phyloP scores from a whole-genome alignment of 2,329 filamentous ascomycete genomes.

The Colletotrichum sansevieriae region DNA sequence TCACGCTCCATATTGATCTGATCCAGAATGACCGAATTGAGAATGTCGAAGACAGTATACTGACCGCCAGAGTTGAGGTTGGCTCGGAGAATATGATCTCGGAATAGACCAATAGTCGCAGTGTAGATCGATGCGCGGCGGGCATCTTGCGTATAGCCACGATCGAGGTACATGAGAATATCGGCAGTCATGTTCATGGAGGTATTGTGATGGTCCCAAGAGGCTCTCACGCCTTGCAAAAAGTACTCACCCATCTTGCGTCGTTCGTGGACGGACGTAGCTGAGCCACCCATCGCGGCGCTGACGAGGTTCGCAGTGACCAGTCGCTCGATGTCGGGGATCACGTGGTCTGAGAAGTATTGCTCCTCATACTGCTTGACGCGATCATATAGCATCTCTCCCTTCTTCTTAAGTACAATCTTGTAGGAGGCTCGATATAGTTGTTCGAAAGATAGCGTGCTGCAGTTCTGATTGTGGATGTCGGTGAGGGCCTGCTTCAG shows the following conservation, averaged over 20 bases:
- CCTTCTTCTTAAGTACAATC: slow-evolving; percentile 90
- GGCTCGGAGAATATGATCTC: slow-evolving; percentile 83
- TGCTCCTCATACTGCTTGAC: slow-evolving; percentile 85
- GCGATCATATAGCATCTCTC: slow-evolving; percentile 81
- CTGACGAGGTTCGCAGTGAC: slow-evolving; percentile 73
- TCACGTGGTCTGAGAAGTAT: slow-evolving; percentile 83
- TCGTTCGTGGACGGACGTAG: slow-evolving; percentile 81
- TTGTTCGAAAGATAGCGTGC: slow-evolving; percentile 91
- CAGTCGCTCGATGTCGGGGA: slow-evolving; percentile 76
- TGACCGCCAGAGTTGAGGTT: slow-evolving; percentile 60
- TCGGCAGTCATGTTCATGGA: slow-evolving; percentile 98
- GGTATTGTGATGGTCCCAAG: slow-evolving; percentile 90
- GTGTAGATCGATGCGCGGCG: slow-evolving; percentile 84
- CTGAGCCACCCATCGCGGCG: slow-evolving; percentile 69
- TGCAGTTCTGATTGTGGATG: slow-evolving; percentile 94
- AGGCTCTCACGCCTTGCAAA: slow-evolving; percentile 78
- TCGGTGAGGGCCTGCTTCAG: slow-evolving; percentile 83
- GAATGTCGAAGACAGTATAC: slow-evolving; percentile 75
- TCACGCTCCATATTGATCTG: slow-evolving; percentile 93
- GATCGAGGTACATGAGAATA: slow-evolving; percentile 97
- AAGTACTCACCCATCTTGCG: slow-evolving; percentile 87
- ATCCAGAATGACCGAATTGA: slow-evolving; percentile 87
- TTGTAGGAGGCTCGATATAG: slow-evolving; percentile 95
- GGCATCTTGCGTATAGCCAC: slow-evolving; percentile 79
- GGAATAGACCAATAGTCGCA: slow-evolving; percentile 87